Conservation (phyloP, 169 alveolate species). For the Eimeria necatrix region DNA sequence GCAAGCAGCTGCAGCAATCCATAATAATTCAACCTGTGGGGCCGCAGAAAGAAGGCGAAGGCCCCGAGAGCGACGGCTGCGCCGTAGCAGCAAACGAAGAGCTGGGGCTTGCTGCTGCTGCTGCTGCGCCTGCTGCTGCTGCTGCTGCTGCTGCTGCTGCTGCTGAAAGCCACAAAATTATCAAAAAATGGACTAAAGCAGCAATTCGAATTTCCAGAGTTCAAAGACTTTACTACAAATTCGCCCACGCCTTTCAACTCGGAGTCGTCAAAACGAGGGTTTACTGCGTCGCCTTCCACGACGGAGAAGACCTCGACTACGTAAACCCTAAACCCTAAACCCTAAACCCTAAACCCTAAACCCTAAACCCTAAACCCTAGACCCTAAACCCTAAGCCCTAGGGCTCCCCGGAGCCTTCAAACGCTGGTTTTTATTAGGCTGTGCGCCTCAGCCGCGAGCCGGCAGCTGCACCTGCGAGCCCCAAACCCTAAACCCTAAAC, state of each 20-base stretch:
- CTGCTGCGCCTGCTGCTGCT: no score
- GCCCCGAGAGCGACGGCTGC: conserved; percentile 34
- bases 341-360: no score
- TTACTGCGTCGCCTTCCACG: conserved; percentile 20
- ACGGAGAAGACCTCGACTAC: conserved; percentile 36
- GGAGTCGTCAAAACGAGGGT: neutral
- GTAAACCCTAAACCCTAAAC: neutral
- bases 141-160: neutral
- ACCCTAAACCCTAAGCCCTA: no score
- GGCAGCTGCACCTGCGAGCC: no score
- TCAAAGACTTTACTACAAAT: neutral
- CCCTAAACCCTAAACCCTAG: no score
- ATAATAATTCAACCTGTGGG: neutral
- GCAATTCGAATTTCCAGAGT: neutral
- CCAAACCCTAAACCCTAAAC: no score
- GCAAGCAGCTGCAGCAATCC: neutral
- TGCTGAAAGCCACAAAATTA: neutral
- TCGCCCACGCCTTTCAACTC: conserved; percentile 4
- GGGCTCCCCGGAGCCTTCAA: no score
- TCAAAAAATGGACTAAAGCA: conserved; percentile 9
- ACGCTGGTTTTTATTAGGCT: no score
- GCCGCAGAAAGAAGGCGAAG: neutral
- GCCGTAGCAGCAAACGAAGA: neutral
- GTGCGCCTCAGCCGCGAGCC: no score
- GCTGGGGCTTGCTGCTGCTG: neutral